Percentiles rank a stretch among this genome's conserved stretches.
Evolutionary conservation across 2,329 filamentous ascomycete genomes (phyloP).

Genomic region (Pyrenophora graminea): DNA sequence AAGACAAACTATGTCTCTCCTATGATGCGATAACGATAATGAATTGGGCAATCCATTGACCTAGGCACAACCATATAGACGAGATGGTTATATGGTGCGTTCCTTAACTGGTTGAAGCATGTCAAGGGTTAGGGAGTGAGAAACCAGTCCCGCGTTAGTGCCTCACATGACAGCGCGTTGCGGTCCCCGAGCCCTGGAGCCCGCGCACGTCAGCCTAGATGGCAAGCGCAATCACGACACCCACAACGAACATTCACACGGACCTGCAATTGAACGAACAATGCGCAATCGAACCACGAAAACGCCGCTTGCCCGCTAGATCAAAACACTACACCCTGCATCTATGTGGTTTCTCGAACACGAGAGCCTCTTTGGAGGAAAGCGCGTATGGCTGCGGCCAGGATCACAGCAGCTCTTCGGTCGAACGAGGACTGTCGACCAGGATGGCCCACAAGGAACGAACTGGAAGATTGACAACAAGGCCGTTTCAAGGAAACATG

Average conservation of each 20-base stretch:
- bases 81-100: too few relatives aligned
- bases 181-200: conserved; percentile 6
- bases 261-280: neutral
- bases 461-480: conserved; percentile 71
- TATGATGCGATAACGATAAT: too few relatives aligned
- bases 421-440: conserved; percentile 68
- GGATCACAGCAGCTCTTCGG: conserved; percentile 87
- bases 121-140: neutral
- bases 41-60: too few relatives aligned
- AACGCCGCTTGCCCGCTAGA: neutral
- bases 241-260: neutral
- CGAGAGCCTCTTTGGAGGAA: conserved; percentile 60
- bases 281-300: conserved; percentile 1
- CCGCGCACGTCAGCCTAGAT: neutral
- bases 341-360: conserved; percentile 61
- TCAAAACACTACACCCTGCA: neutral
- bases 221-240: neutral
- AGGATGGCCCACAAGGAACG: conserved; percentile 39
- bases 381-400: conserved; percentile 80
- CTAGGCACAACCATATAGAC: too few relatives aligned
- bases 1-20: too few relatives aligned
- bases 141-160: neutral
- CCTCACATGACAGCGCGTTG: conserved; percentile 16
- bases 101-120: too few relatives aligned
- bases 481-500: conserved; percentile 85